Base-by-base conservation (phyloP, 495 filamentous ascomycete genomes). In the Aspergillus asperescens region DNA sequence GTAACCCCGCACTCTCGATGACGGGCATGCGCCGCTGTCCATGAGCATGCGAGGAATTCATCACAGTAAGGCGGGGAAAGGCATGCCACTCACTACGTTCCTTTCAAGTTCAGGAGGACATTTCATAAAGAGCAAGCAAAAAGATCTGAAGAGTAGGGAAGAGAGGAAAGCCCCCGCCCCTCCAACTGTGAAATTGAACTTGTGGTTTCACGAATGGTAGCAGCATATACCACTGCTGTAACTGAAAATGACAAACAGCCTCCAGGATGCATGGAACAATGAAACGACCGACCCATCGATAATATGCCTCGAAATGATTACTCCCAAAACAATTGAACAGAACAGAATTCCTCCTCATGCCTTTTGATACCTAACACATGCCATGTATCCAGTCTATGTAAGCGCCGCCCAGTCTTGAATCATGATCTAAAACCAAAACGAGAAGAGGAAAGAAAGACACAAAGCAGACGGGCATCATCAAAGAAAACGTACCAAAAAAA, bases 231-330 rank as follows among this genome's bases (percentile, higher is more conserved):
- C 4, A 23, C 6, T 1, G 12, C 23, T 25, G 40, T 7, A 10
- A 23, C 18, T 38, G 6, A 18, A 15, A 45, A 32, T 10, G 39
- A 64, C 61, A 67, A 63, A 63, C 41, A 63, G 42, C 70, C 68
- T 67, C 70, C 67, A 65, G 66, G 65, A 73, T 73, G 70, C 70
- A 66, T 70, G 56, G 65, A 60, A 62, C 62, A 54, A 54, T 15
- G 61, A 57, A 57, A 59, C 45, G 48, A 61, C 45, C 43, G 34
- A 63, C 60, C 46, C 47, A 60, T 32, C 48, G 31, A 64, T 48
- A 32, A 60, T n/a, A 71, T 69, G 66, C 63, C 61, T 61, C 67
- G 52, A 35, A 48, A 35, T 50, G 56, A 31, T 57, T 55, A 20
- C 54, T 54, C 50, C 56, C 45, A 54, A 51, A 55, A 47, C 6